Conservation (phyloP, 495 filamentous ascomycete genomes). For the Aspergillus ostianus region DNA sequence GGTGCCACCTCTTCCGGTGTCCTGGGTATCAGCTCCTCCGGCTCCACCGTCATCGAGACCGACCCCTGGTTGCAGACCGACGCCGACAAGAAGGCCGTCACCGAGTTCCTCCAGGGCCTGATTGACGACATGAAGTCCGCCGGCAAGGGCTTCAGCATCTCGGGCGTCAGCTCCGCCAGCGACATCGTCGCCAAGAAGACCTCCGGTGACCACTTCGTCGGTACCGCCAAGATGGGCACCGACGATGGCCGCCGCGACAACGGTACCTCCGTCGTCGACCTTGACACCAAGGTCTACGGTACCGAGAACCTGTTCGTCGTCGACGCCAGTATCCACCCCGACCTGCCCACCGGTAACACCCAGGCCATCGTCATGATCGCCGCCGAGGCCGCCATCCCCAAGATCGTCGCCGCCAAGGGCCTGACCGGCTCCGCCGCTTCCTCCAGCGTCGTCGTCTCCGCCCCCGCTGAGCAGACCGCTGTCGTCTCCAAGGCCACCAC, state of each 20-base stretch:
- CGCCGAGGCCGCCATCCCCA: constrained; percentile 32
- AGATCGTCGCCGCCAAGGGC: constrained; percentile 18
- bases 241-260: constrained; percentile 59
- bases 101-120: constrained; percentile 36
- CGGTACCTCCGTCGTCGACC: constrained; percentile 69
- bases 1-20: constrained; percentile 48
- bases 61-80: constrained; percentile 25
- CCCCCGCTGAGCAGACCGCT: constrained; percentile 2
- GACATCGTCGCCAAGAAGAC: constrained; percentile 44
- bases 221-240: constrained; percentile 61
- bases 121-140: constrained; percentile 55
- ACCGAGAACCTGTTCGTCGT: constrained; percentile 57
- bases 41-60: constrained; percentile 55
- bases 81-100: constrained; percentile 17
- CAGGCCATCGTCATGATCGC: constrained; percentile 37
- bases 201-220: constrained; percentile 69
- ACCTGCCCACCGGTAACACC: constrained; percentile 37
- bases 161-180: constrained; percentile 49
- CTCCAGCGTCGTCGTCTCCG: constrained; percentile 1
- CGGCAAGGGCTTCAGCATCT: constrained; percentile 40
- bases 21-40: constrained; percentile 53
- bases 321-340: constrained; percentile 32
- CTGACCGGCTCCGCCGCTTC: neutral
- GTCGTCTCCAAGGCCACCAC: neutral
- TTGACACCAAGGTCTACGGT: constrained; percentile 67